phyloP scores from a whole-genome alignment of 768 basidiomycete genomes.

The Holtermanniella nyarrowii region DNA sequence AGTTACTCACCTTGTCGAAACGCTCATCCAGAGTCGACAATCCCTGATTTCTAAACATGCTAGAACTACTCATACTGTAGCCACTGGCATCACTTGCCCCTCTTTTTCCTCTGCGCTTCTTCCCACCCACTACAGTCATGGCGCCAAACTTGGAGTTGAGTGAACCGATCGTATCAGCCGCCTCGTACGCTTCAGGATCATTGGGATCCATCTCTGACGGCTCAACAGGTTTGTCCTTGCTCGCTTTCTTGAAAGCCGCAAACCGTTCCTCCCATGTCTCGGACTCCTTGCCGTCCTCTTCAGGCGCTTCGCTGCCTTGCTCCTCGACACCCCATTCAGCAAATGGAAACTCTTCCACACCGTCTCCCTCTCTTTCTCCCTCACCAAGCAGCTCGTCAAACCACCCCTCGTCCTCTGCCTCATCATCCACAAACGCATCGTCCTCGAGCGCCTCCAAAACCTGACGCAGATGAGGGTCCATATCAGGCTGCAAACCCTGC shows the following conservation, averaged over 20 bases:
- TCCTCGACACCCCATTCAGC: slow-evolving; percentile 32
- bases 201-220: slow-evolving; percentile 30
- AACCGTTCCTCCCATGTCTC: slow-evolving; percentile 69
- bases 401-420: slow-evolving; percentile 40
- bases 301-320: slow-evolving; percentile 5
- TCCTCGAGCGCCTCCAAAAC: slow-evolving; percentile 89
- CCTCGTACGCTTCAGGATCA: slow-evolving; percentile 46
- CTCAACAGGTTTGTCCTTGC: slow-evolving; percentile 29
- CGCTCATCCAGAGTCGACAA: slow-evolving; percentile 80
- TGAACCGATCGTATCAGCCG: slow-evolving; percentile 63
- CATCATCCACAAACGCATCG: slow-evolving; percentile 65
- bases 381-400: slow-evolving; percentile 29
- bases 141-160: slow-evolving; percentile 47
- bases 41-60: slow-evolving; percentile 85
- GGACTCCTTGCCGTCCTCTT: slow-evolving; percentile 39
- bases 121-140: slow-evolving; percentile 70
- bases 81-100: slow-evolving; percentile 77
- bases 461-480: slow-evolving; percentile 92
- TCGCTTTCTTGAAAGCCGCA: slow-evolving; percentile 56
- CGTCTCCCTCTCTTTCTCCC: slow-evolving; percentile 27
- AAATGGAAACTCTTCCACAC: slow-evolving; percentile 30
- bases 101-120: slow-evolving; percentile 52
- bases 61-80: slow-evolving; percentile 94
- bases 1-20: slow-evolving; percentile 69
- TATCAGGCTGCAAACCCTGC: slow-evolving; percentile 81